Conservation (phyloP, 1,284 basidiomycete genomes). For the Gomphus bonarii region DNA sequence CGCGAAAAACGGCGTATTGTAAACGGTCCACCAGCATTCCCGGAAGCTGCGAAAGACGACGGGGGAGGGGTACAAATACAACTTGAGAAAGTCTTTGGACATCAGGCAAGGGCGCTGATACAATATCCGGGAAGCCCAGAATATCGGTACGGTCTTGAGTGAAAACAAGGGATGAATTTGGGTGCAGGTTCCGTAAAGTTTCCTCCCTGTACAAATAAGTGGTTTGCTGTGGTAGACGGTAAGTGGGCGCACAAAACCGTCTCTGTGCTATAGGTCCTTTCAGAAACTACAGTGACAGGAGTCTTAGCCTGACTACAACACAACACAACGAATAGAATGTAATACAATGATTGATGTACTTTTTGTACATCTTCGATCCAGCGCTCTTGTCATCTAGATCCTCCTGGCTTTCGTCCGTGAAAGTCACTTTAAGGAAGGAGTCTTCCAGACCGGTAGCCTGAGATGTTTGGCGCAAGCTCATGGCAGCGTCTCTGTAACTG, state of each 20-base stretch:
- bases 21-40: conserved; percentile 44
- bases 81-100: conserved; percentile 39
- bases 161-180: conserved; percentile 48
- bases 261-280: not conserved
- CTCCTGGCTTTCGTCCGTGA: not conserved
- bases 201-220: conserved; percentile 29
- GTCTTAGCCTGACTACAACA: not conserved
- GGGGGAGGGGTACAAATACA: conserved; percentile 37
- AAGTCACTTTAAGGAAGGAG: not conserved
- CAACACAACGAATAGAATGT: not conserved
- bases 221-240: not conserved
- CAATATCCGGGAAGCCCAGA: conserved; percentile 40
- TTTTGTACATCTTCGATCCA: not conserved
- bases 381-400: not conserved
- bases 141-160: conserved; percentile 40
- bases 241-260: not conserved
- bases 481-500: not conserved
- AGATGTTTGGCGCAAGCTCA: not conserved
- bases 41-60: conserved; percentile 30
- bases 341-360: not conserved
- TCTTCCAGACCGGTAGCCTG: not conserved
- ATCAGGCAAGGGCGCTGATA: conserved; percentile 35
- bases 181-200: conserved; percentile 45
- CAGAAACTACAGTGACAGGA: not conserved
- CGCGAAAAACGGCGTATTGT: conserved; percentile 42